These are phyloP conservation scores for Globisporangium echinulatum DNA, from an alignment of 352 stramenopile species.

Conservation along the genomic window DNA sequence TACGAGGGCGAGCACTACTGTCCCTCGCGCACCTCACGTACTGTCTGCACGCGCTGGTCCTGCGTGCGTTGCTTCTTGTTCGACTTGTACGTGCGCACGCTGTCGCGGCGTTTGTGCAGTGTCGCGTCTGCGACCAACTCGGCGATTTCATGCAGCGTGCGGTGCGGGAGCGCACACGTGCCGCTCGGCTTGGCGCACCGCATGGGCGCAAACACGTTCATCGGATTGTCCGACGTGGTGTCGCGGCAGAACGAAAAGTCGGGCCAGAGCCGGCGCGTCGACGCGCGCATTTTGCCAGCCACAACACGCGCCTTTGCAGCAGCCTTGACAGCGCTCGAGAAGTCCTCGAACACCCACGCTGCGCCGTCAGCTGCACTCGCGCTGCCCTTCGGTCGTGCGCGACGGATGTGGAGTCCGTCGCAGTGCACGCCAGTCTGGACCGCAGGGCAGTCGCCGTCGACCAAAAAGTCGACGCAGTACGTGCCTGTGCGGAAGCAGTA, in stretches of 20 bases:
- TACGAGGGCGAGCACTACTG: too few relatives aligned
- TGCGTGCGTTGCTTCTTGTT: constrained; percentile 8
- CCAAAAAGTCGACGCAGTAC: constrained; percentile 48
- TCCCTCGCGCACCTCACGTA: too few relatives aligned
- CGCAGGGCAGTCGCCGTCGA: constrained; percentile 31
- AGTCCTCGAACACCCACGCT: constrained; percentile 35
- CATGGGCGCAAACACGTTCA: constrained; percentile 15
- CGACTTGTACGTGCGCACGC: constrained; percentile 13
- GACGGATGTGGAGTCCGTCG: constrained; percentile 34
- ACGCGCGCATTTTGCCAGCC: background rate
- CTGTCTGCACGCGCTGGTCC: background rate
- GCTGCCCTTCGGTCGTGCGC: constrained; percentile 2
- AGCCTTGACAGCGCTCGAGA: constrained; percentile 7
- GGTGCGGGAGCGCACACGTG: constrained; percentile 34
- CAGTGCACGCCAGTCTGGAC: constrained; percentile 26
- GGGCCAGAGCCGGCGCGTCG: constrained; percentile 12
- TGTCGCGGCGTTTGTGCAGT: constrained; percentile 12
- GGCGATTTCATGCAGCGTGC: constrained; percentile 42
- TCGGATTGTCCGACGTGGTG: constrained; percentile 7
- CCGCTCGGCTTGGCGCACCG: constrained; percentile 30
- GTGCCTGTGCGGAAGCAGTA: constrained; percentile 54
- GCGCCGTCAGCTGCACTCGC: background rate
- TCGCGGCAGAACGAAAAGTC: constrained; percentile 39
- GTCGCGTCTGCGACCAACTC: constrained; percentile 42
- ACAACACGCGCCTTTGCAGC: too few relatives aligned